Percentiles rank a stretch among this genome's conserved stretches.
Conservation (phyloP, 331 rosid genomes). For the Malus hybrid region DNA sequence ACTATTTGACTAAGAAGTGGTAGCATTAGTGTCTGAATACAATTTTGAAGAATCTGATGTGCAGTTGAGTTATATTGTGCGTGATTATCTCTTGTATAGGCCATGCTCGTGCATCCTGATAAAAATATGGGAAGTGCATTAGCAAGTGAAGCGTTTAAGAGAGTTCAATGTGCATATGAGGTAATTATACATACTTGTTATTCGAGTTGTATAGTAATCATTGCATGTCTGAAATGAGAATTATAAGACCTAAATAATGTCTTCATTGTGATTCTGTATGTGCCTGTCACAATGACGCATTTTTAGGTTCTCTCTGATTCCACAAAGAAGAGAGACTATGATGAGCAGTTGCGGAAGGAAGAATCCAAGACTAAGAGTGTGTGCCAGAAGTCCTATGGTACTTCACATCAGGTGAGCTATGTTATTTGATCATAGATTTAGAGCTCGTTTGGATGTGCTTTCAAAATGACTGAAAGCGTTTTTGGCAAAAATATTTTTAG, state of each 20-base stretch:
- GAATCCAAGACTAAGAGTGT: slow-evolving; percentile 81
- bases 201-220: slow-evolving; percentile 10
- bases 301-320: slow-evolving; percentile 80
- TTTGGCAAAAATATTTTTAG: no score
- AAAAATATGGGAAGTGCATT: slow-evolving; percentile 90
- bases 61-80: neutral
- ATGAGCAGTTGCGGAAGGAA: slow-evolving; percentile 88
- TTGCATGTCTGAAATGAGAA: slow-evolving; percentile 5
- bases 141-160: slow-evolving; percentile 91
- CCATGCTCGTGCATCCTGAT: slow-evolving; percentile 99
- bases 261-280: neutral
- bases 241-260: neutral
- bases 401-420: slow-evolving; percentile 60
- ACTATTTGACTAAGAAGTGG: neutral
- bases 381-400: slow-evolving; percentile 68
- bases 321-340: slow-evolving; percentile 79
- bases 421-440: slow-evolving; percentile 9
- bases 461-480: no score
- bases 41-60: neutral
- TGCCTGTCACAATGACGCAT: neutral
- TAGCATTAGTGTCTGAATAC: neutral
- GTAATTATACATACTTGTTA: slow-evolving; percentile 34
- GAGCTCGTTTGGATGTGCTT: no score
- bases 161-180: slow-evolving; percentile 94
- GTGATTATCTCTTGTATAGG: slow-evolving; percentile 32